phyloP scores from a whole-genome alignment of 805 yeast species.

The Candida silvatica region DNA sequence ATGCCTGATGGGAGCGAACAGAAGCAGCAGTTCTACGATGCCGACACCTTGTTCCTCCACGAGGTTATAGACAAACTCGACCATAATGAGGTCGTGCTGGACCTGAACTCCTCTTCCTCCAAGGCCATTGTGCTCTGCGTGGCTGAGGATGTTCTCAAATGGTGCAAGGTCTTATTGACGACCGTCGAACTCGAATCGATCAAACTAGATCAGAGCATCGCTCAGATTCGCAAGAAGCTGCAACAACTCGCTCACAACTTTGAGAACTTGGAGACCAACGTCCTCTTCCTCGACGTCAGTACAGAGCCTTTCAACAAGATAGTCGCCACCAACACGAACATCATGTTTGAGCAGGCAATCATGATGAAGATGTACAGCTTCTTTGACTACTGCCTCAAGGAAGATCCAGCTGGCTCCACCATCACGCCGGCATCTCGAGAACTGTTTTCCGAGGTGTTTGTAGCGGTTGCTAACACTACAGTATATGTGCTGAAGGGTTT shows the following conservation, averaged over 20 bases:
- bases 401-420: constrained; percentile 7
- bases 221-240: constrained; percentile 15
- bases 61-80: constrained; percentile 24
- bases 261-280: constrained; percentile 18
- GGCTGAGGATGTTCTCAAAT: constrained; percentile 23
- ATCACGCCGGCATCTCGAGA: constrained; percentile 12
- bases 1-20: too few species aligned
- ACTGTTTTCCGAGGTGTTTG: constrained; percentile 14
- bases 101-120: constrained; percentile 19
- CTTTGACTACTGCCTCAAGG: constrained; percentile 11
- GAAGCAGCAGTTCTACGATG: too few species aligned
- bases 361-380: constrained; percentile 17
- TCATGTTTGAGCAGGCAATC: constrained; percentile 20
- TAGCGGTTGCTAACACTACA: constrained; percentile 14
- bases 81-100: constrained; percentile 19
- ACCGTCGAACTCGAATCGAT: constrained; percentile 21
- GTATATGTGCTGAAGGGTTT: constrained; percentile 11
- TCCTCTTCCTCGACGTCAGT: constrained; percentile 19
- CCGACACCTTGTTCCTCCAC: constrained; percentile 19
- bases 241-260: constrained; percentile 20
- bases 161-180: constrained; percentile 24
- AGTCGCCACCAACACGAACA: constrained; percentile 19
- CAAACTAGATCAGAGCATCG: constrained; percentile 11
- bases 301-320: constrained; percentile 17
- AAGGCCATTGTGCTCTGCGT: constrained; percentile 19